phyloP scores from a whole-genome alignment of 2,329 filamentous ascomycete species.

The Coniochaeta sp. region DNA sequence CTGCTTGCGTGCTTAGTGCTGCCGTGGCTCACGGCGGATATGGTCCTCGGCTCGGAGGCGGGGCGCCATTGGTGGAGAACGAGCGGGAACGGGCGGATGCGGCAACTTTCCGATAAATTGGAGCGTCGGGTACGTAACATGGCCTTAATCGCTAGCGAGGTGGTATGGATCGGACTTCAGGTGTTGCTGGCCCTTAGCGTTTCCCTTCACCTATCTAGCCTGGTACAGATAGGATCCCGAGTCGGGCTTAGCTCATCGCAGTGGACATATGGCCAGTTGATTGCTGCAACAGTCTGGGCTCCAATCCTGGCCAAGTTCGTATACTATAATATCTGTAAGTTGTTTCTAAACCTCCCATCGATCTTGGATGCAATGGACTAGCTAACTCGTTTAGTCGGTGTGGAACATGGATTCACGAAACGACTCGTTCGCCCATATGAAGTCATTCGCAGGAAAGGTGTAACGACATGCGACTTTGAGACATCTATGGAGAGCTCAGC shows the following conservation, averaged over 20 bases:
- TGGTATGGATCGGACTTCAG: not conserved
- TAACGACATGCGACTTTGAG: not conserved
- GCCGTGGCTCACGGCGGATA: not conserved
- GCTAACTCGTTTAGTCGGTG: not conserved
- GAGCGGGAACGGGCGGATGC: too few species aligned
- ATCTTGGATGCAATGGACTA: not conserved
- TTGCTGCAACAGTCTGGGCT: constrained; percentile 17
- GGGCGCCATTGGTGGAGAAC: not conserved
- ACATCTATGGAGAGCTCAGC: too few species aligned
- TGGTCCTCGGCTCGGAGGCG: not conserved
- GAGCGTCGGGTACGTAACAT: not conserved
- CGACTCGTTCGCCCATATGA: not conserved
- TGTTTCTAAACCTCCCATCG: not conserved
- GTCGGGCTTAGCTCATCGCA: constrained; percentile 3
- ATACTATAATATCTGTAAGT: constrained; percentile 15
- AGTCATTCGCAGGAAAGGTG: not conserved
- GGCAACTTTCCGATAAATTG: too few species aligned
- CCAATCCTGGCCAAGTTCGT: constrained; percentile 13
- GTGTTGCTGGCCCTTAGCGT: not conserved
- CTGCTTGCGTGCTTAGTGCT: constrained; percentile 6
- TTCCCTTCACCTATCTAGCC: not conserved
- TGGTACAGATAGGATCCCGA: constrained; percentile 5
- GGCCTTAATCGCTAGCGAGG: not conserved
- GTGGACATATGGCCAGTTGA: constrained; percentile 18
- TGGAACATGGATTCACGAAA: not conserved